phyloP scores from a whole-genome alignment of 208 protist species.

The Trypanosoma cruzi region DNA sequence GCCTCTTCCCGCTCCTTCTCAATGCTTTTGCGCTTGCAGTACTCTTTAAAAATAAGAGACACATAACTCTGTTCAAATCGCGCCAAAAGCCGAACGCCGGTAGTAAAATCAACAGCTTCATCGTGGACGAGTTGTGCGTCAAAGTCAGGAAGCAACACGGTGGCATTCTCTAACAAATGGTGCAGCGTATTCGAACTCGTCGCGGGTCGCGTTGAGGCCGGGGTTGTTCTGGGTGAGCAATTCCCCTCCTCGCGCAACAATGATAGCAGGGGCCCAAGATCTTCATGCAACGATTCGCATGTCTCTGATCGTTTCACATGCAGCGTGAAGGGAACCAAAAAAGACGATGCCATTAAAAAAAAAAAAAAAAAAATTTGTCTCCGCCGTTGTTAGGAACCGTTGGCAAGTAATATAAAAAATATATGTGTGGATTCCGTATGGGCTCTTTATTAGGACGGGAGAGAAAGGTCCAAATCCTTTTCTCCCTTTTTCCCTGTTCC shows the following conservation, averaged over 20 bases:
- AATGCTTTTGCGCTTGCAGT: constrained; percentile 68
- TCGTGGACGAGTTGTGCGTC: background rate
- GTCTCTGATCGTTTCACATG: constrained; percentile 21
- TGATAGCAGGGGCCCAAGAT: constrained; percentile 23
- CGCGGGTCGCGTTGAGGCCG: background rate
- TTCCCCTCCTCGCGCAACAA: constrained; percentile 15
- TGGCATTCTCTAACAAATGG: background rate
- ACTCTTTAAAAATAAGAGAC: constrained; percentile 75
- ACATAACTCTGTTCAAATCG: constrained; percentile 47
- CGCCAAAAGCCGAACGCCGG: background rate
- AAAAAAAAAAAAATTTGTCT: background rate
- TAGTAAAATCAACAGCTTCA: constrained; percentile 9
- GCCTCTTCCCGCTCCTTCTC: constrained; percentile 40
- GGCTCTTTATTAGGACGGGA: background rate
- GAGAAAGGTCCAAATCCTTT: background rate
- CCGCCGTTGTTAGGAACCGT: background rate
- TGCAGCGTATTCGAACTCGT: background rate
- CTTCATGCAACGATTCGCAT: constrained; percentile 26
- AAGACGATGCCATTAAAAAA: constrained; percentile 17
- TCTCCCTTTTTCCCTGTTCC: background rate
- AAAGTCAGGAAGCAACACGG: background rate
- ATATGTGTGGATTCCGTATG: background rate
- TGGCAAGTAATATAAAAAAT: background rate
- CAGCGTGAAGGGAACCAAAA: constrained; percentile 32
- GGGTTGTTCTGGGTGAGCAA: background rate